These are phyloP conservation scores for Pascua sp. DNA, from an alignment of 1,284 basidiomycete genomes.

Conservation along the genomic window DNA sequence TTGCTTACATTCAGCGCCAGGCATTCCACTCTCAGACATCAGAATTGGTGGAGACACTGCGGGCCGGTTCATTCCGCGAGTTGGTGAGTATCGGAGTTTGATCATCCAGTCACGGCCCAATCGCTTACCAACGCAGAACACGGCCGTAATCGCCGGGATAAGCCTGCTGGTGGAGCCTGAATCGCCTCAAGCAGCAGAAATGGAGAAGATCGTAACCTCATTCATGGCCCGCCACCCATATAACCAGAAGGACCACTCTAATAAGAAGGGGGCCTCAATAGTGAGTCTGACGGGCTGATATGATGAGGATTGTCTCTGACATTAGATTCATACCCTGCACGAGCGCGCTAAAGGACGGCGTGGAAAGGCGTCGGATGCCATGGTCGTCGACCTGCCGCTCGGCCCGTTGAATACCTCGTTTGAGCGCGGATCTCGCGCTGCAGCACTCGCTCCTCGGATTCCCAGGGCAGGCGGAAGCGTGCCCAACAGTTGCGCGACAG, in stretches of 20 bases:
- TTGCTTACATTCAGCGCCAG: constrained; percentile 24
- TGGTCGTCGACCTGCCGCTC: no score
- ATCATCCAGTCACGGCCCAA: background rate
- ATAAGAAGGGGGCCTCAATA: constrained; percentile 43
- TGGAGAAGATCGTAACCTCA: constrained; percentile 36
- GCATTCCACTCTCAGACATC: constrained; percentile 42
- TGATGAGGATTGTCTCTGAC: background rate
- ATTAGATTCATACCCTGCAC: constrained; percentile 39
- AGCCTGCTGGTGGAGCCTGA: constrained; percentile 41
- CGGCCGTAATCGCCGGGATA: constrained; percentile 48
- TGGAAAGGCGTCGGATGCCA: no score
- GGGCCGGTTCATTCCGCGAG: constrained; percentile 41
- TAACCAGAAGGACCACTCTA: constrained; percentile 37
- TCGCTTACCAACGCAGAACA: constrained; percentile 28
- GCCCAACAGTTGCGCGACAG: no score
- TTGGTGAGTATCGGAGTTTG: constrained; percentile 33
- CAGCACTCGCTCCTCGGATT: background rate
- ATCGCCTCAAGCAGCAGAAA: constrained; percentile 28
- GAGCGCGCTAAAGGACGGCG: constrained; percentile 18
- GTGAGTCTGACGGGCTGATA: constrained; percentile 21
- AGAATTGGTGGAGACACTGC: constrained; percentile 41
- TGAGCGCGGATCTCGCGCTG: constrained; percentile 16
- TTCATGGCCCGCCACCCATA: constrained; percentile 42
- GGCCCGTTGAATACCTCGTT: constrained; percentile 13
- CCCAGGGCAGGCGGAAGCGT: background rate